Conservation (phyloP, 768 basidiomycete genomes). For the Trametes cingulata region DNA sequence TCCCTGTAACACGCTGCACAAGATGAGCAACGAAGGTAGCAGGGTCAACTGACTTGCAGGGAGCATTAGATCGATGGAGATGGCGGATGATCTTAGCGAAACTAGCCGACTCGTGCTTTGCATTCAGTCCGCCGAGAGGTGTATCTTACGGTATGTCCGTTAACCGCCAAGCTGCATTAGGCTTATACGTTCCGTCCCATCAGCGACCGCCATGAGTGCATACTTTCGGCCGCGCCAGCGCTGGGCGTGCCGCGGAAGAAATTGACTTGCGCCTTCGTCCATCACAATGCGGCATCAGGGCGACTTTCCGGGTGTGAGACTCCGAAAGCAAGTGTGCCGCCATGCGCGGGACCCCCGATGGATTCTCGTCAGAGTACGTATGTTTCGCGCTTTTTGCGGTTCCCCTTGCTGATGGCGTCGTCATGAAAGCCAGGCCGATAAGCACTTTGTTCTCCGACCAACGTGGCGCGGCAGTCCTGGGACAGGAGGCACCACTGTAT, state of each 20-base stretch:
- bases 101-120: background rate
- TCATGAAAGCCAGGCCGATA: background rate
- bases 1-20: no score
- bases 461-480: background rate
- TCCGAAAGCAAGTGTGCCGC: background rate
- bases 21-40: background rate
- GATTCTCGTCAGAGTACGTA: background rate
- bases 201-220: background rate
- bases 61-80: conserved; percentile 2
- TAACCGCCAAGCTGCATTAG: background rate
- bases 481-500: background rate
- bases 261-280: background rate
- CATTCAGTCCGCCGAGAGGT: background rate
- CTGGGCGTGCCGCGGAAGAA: background rate
- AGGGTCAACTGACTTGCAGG: background rate
- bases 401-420: background rate
- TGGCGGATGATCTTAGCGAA: background rate
- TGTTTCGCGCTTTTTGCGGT: background rate
- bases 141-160: background rate
- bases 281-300: conserved; percentile 12
- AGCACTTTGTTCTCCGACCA: background rate
- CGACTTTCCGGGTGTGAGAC: background rate
- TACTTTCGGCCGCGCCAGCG: background rate
- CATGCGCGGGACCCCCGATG: background rate
- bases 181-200: background rate